Evolutionary conservation across 1,139 yeast genomes (phyloP).

Genomic region (Taphrina pruni): DNA sequence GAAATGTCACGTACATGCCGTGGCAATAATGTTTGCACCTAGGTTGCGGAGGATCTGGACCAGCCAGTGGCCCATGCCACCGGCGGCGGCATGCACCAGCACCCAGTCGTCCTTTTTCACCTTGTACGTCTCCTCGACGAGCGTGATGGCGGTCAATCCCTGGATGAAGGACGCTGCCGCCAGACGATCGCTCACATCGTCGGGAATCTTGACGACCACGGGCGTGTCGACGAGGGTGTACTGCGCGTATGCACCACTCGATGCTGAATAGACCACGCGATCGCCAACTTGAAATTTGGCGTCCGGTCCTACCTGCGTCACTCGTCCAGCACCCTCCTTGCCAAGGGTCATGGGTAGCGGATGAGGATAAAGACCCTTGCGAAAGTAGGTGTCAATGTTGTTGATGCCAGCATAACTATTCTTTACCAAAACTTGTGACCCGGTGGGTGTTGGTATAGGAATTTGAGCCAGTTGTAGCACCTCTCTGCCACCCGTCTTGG

Average conservation of each 20-base stretch:
- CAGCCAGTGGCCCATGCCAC: conserved; percentile 81
- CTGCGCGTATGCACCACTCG: conserved; percentile 48
- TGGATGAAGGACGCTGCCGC: conserved; percentile 71
- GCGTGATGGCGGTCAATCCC: conserved; percentile 78
- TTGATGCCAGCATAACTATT: conserved; percentile 79
- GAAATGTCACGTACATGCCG: conserved; percentile 77
- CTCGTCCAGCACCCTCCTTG: conserved; percentile 80
- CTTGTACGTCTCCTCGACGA: conserved; percentile 67
- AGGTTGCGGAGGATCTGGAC: conserved; percentile 64
- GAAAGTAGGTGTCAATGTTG: conserved; percentile 78
- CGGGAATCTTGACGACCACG: conserved; percentile 59
- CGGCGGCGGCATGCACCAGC: conserved; percentile 90
- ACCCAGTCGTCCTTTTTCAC: conserved; percentile 72
- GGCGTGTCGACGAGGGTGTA: conserved; percentile 76
- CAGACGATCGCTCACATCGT: conserved; percentile 57
- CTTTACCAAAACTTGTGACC: conserved; percentile 68
- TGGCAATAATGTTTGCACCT: conserved; percentile 84
- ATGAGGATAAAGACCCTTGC: conserved; percentile 73
- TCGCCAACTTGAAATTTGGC: conserved; percentile 74
- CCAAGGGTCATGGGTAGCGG: conserved; percentile 55
- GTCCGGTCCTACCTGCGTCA: conserved; percentile 68
- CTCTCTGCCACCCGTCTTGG: conserved; percentile 64
- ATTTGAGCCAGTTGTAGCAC: conserved; percentile 60
- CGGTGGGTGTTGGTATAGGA: conserved; percentile 64
- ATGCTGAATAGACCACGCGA: conserved; percentile 65